Evolutionary conservation across 192 early-diverging fungal genomes (phyloP).

Genomic region (Lunasporangiospora selenospora): DNA sequence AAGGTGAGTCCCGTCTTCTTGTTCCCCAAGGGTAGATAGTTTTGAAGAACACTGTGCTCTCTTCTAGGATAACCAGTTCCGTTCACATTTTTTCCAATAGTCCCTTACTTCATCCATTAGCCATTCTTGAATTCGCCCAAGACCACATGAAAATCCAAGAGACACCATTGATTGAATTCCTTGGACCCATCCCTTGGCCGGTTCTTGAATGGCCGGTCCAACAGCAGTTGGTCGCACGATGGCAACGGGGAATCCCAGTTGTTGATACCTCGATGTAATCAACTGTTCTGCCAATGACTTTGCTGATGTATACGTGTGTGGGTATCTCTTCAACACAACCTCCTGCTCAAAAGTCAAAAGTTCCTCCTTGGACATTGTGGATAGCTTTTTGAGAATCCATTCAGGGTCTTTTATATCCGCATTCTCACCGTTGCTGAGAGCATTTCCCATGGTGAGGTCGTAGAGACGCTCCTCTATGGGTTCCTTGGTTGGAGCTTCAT

Average conservation of each 20-base stretch:
- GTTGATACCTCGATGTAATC: neutral
- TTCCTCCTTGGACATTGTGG: slow-evolving; percentile 6
- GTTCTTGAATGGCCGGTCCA: neutral
- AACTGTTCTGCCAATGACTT: slow-evolving; percentile 10
- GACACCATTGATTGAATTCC: neutral
- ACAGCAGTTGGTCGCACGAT: slow-evolving; percentile 5
- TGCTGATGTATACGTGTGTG: slow-evolving; percentile 1
- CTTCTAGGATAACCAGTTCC: too few species aligned
- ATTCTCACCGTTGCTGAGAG: too few species aligned
- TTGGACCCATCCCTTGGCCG: slow-evolving; percentile 4
- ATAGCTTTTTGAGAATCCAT: neutral
- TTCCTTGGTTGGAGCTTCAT: neutral
- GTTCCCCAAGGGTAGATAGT: too few species aligned
- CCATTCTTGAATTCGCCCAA: slow-evolving; percentile 12
- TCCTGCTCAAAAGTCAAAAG: neutral
- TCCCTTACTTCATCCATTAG: neutral
- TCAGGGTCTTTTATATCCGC: too few species aligned
- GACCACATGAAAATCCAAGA: neutral
- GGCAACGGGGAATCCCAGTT: neutral
- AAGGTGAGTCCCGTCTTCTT: too few species aligned
- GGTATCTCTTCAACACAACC: slow-evolving; percentile 2
- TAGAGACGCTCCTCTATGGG: slow-evolving; percentile 1
- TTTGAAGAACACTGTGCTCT: too few species aligned
- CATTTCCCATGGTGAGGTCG: neutral
- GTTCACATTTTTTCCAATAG: too few species aligned